Conservation (phyloP, 2,329 filamentous ascomycete species). For the Ophiostoma australiae region DNA sequence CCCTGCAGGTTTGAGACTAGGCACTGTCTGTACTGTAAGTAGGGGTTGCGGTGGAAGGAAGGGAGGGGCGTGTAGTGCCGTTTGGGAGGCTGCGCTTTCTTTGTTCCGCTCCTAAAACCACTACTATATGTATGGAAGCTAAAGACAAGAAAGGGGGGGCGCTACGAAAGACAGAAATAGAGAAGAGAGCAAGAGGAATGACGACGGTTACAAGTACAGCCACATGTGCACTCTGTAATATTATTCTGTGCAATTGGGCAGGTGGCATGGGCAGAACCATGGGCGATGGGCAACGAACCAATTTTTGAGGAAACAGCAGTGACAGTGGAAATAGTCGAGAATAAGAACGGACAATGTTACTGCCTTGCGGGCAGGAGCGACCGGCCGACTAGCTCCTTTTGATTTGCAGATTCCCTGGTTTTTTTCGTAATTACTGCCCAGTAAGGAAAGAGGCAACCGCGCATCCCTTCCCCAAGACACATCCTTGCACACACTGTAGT, state of each 20-base stretch:
- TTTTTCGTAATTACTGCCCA: constrained; percentile 8
- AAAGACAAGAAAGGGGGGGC: not conserved
- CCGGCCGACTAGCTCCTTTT: constrained; percentile 7
- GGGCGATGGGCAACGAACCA: no score
- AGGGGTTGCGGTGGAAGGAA: not conserved
- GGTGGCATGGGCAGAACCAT: not conserved
- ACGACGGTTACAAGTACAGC: not conserved
- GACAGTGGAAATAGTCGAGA: not conserved
- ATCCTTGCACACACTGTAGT: not conserved
- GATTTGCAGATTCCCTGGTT: not conserved
- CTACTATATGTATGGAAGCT: not conserved
- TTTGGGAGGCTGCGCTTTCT: not conserved
- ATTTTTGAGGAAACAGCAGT: no score
- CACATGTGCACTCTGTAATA: not conserved
- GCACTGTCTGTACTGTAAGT: not conserved
- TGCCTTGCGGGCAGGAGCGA: constrained; percentile 3
- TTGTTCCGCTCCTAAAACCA: not conserved
- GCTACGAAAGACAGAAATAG: not conserved
- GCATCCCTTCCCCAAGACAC: not conserved
- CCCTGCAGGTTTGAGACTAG: not conserved
- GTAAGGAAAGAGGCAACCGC: constrained; percentile 6
- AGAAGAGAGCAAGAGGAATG: not conserved
- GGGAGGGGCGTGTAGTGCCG: constrained; percentile 8
- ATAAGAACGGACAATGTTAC: not conserved
- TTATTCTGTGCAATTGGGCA: not conserved